Base-by-base conservation (phyloP, 257 asterid species). In the Striga asiatica region DNA sequence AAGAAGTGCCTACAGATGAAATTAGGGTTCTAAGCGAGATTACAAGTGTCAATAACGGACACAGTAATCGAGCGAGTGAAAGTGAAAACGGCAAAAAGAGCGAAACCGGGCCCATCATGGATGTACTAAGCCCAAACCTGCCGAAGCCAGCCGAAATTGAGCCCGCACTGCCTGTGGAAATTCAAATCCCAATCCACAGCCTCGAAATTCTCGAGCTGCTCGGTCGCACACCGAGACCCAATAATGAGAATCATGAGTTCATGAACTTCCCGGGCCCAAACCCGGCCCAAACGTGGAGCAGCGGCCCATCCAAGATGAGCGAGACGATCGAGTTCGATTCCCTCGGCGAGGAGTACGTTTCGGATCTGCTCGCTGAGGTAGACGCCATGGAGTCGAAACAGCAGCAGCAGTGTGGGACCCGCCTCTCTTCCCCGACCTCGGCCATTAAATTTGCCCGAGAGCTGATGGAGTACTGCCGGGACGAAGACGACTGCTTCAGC, bases 341-440 rank as follows among this genome's bases (percentile, higher is more conserved):
- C 39, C 57, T 85, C 63, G 95, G 81, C 24, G 95, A 85, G 74
- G 93, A 85, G 24, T 80, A 87, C 0, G 83, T 85, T 12, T 85
- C 95, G 0, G 95, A 82, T 66, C 71, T 85, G 46, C 45, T 85
- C 29, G 95, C 89, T 12, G 95, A 85, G 74, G 95, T 80, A 6
- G 95, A 74, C 61, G 95, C 95, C 16, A 78, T 80, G 87, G 83
- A 76, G 62, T 74, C 73, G 21, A 76, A 52, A 45, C n/a, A n/a
- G n/a, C n/a, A n/a, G n/a, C n/a, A n/a, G n/a, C n/a, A n/a, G n/a
- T n/a, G n/a, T n/a, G 76, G 74, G 48, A 60, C 67, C 25, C 57
- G 64, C 28, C 58, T 78, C 42, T 70, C 74, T 50, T 77, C 80
- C 6, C 83, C 83, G 16, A 76, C 72, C 48, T 66, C 91, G 12